phyloP scores from a whole-genome alignment of 495 filamentous ascomycete species.

The Choiromyces venosus region DNA sequence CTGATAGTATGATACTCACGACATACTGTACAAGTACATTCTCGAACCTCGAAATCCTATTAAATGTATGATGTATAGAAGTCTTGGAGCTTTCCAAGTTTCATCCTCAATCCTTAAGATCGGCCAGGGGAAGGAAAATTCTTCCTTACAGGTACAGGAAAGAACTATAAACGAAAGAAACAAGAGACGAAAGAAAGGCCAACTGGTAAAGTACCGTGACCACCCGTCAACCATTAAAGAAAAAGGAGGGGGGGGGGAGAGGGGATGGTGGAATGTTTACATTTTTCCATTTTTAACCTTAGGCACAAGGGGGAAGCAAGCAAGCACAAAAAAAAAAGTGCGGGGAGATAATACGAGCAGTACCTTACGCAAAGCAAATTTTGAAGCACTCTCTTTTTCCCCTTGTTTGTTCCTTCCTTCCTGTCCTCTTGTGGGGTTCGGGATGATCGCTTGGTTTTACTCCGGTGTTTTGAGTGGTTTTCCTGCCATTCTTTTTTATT shows the following conservation, averaged over 20 bases:
- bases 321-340: too few species aligned
- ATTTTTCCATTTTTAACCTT: neutral
- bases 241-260: neutral
- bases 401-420: too few species aligned
- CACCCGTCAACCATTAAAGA: neutral
- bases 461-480: constrained; percentile 11
- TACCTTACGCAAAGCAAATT: neutral
- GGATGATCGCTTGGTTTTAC: constrained; percentile 15
- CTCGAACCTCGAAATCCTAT: neutral
- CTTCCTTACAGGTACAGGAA: neutral
- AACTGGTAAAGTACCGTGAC: neutral
- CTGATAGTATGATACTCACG: neutral
- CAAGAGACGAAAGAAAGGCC: neutral
- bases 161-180: neutral
- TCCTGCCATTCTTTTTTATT: constrained; percentile 22
- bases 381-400: neutral
- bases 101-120: neutral
- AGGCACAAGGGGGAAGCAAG: neutral
- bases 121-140: neutral
- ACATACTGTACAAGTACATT: too few species aligned
- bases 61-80: neutral
- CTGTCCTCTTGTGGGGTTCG: constrained; percentile 10
- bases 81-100: neutral
- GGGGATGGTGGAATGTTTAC: neutral
- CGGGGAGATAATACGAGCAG: neutral